Conservation (phyloP, 139 green algal genomes). For the Chlamydomonas sp. region DNA sequence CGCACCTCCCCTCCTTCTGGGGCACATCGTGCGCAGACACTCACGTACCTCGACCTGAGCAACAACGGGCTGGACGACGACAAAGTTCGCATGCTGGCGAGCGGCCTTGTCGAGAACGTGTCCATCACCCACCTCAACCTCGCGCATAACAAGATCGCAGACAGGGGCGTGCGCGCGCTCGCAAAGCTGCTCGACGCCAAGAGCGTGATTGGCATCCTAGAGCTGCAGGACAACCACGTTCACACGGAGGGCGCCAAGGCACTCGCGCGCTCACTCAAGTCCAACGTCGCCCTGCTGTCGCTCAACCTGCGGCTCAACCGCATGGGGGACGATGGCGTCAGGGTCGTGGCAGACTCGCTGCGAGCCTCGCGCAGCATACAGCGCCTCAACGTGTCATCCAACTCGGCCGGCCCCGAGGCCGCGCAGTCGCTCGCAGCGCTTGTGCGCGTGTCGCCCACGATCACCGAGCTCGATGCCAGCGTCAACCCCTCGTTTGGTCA, state of each 20-base stretch:
- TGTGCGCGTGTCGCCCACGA: background rate
- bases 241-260: conserved; percentile 64
- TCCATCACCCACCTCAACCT: conserved; percentile 77
- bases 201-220: conserved; percentile 48
- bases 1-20: too few relatives aligned
- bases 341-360: conserved; percentile 31
- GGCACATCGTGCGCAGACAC: conserved; percentile 28
- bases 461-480: background rate
- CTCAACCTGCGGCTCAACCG: conserved; percentile 66
- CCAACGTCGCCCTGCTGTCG: conserved; percentile 33
- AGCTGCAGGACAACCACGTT: conserved; percentile 47
- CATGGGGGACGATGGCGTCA: conserved; percentile 62
- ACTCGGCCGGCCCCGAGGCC: conserved; percentile 32
- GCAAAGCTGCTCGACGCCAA: conserved; percentile 63
- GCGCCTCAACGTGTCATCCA: conserved; percentile 56
- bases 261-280: conserved; percentile 51
- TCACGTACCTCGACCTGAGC: conserved; percentile 54
- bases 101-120: conserved; percentile 70
- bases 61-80: conserved; percentile 74
- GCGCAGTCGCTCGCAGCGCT: conserved; percentile 5
- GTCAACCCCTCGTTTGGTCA: background rate
- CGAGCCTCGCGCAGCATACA: conserved; percentile 33
- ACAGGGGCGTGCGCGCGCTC: conserved; percentile 61
- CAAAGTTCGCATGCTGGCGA: conserved; percentile 64
- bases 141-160: conserved; percentile 67